Base-by-base conservation (phyloP, 1,284 basidiomycete species). In the Marasmius tenuissimus region DNA sequence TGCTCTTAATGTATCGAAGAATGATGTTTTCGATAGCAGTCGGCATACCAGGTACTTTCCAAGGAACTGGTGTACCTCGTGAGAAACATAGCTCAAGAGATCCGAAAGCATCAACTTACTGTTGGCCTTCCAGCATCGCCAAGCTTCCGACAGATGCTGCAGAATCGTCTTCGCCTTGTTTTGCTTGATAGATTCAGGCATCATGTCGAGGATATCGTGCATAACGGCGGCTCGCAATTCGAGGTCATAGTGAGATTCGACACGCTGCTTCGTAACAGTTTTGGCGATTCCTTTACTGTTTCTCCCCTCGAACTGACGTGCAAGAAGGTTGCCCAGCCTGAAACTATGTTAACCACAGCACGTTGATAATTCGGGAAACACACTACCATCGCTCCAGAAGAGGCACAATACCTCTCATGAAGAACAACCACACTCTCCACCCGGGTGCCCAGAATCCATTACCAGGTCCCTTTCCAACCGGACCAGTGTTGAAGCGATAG, bases 371-470 rank as follows among this genome's bases (percentile, higher is more conserved):
- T 14, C 38, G 37, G n/a, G 16, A 14, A 6, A 48, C 4, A 3
- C 72, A 80, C 58, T 54, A 86, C 90, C 97, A 99, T 76, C 96
- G 84, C 75, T 99, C 97, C 11, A 99, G 87, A 7, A 99, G 85
- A 12, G 97, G 97, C 0, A 98, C 96, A 70, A 99, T 98, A 64
- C 97, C 97, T 58, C 97, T 90, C 89, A 99, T 93, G 84, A 99
- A 99, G 84, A 99, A 99, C 65, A 99, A 81, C 97, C 97, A 99
- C 7, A 99, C 97, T 58, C 97, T 87, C 97, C 97, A 99, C 38
- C 97, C 97, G 18, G 97, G 97, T 58, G 96, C 96, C 97, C 97
- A 99, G 85, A 99, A 99, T 64, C 97, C 97, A 70, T 95, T 96
- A 73, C 97, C 97, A 58, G 97, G 97, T 67, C 97, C 97, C 76